Evolutionary conservation across 768 basidiomycete species (phyloP).

Genomic region (Xerocomellus amylosporus): DNA sequence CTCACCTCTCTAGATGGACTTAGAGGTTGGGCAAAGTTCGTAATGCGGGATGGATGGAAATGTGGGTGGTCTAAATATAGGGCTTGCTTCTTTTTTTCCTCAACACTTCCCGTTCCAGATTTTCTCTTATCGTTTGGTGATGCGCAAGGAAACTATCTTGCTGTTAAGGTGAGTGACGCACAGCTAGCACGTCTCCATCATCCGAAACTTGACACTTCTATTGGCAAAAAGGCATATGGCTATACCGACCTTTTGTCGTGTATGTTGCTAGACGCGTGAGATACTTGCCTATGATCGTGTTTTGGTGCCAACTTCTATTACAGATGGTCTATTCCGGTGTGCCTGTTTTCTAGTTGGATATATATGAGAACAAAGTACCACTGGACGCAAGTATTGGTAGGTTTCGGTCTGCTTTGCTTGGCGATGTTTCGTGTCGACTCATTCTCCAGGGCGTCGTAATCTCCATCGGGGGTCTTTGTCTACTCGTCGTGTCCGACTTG

Average conservation of each 20-base stretch:
- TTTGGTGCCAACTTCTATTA: neutral
- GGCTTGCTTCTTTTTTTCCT: neutral
- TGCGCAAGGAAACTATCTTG: constrained; percentile 83
- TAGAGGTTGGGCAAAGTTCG: constrained; percentile 71
- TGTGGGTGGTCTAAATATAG: constrained; percentile 44
- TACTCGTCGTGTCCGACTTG: constrained; percentile 77
- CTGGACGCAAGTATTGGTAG: constrained; percentile 78
- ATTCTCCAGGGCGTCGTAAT: constrained; percentile 59
- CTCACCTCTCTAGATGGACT: constrained; percentile 58
- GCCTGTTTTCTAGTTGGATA: constrained; percentile 75
- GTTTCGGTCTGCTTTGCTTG: neutral
- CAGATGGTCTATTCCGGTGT: constrained; percentile 87
- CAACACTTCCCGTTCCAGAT: constrained; percentile 43
- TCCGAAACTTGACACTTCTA: neutral
- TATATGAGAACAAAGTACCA: constrained; percentile 78
- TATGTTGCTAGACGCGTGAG: constrained; percentile 87
- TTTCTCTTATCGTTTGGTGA: constrained; percentile 76
- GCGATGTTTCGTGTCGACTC: neutral
- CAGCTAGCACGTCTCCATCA: neutral
- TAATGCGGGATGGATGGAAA: constrained; percentile 83
- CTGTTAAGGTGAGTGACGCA: constrained; percentile 55
- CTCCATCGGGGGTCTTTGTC: constrained; percentile 67
- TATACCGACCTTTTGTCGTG: constrained; percentile 86
- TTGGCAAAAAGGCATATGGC: constrained; percentile 56
- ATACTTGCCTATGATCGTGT: neutral